Percentiles rank a stretch among this genome's conserved stretches.
Evolutionary conservation across 768 basidiomycete species (phyloP).

Genomic region (Rossbeevera mucosa): DNA sequence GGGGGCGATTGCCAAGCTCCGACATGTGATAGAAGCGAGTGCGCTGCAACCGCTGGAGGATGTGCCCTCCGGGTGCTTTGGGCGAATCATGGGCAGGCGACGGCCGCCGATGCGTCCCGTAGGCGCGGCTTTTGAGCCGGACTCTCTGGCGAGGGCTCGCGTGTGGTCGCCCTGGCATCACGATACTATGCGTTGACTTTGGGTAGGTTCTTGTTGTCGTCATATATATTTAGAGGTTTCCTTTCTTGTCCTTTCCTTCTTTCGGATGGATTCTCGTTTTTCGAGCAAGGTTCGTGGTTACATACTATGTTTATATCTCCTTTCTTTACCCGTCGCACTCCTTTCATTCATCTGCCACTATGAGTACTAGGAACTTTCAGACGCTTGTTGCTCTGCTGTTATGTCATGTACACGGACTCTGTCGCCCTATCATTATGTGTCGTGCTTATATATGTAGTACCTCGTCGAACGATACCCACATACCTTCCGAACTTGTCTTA

Average conservation of each 20-base stretch:
- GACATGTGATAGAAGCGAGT: conserved; percentile 18
- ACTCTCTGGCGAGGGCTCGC: conserved; percentile 9
- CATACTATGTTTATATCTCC: not conserved
- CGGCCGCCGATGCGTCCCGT: conserved; percentile 1
- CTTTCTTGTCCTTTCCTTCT: not conserved
- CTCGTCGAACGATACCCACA: not conserved
- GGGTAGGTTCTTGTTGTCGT: not conserved
- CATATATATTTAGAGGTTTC: not conserved
- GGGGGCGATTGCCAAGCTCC: conserved; percentile 8
- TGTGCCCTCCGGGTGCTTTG: conserved; percentile 18
- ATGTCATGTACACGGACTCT: not conserved
- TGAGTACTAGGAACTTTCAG: too few relatives aligned
- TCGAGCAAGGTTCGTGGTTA: not conserved
- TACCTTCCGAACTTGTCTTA: not conserved
- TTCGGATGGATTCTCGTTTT: not conserved
- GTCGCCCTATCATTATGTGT: not conserved
- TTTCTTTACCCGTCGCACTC: not conserved
- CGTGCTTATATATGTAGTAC: not conserved
- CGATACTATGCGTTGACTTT: not conserved
- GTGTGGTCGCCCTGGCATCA: conserved; percentile 17
- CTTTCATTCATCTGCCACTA: not conserved
- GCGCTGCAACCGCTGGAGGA: conserved; percentile 22
- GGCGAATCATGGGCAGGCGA: conserved; percentile 10
- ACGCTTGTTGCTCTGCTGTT: not conserved
- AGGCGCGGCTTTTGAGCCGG: conserved; percentile 3